These are phyloP conservation scores for Mrakia hoshinonis DNA, from an alignment of 768 basidiomycete species.

Conservation along the genomic window DNA sequence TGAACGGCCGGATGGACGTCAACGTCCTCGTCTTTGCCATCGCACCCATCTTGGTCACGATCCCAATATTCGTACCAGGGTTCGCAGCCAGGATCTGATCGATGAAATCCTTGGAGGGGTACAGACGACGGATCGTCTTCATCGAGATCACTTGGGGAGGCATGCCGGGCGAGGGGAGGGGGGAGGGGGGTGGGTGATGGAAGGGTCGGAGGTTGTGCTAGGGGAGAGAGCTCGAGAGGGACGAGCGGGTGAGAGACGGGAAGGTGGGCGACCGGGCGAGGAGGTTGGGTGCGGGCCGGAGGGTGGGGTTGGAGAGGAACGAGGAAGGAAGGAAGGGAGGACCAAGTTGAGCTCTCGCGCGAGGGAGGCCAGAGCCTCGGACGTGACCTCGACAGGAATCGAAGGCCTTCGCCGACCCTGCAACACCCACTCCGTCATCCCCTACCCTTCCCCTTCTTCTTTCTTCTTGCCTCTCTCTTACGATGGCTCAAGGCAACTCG, in stretches of 20 bases:
- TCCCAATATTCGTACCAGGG: conserved; percentile 2
- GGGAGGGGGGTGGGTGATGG: neutral
- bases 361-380: too few relatives aligned
- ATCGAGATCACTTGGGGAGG: conserved; percentile 11
- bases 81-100: neutral
- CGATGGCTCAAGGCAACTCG: conserved; percentile 78
- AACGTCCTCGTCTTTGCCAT: conserved; percentile 19
- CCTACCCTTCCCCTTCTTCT: neutral
- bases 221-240: too few relatives aligned
- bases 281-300: too few relatives aligned
- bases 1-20: neutral
- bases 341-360: too few relatives aligned
- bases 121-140: neutral
- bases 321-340: too few relatives aligned
- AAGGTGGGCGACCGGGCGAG: too few relatives aligned
- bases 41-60: conserved; percentile 21
- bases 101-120: neutral
- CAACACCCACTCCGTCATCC: neutral
- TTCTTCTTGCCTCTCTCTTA: neutral
- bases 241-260: too few relatives aligned
- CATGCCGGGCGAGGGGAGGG: neutral
- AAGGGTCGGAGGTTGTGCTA: too few relatives aligned
- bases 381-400: too few relatives aligned
- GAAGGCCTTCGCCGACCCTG: too few relatives aligned
- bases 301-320: too few relatives aligned